These are phyloP conservation scores for Grigorovia transvaalensis DNA, from an alignment of 805 yeast species.

Conservation along the genomic window DNA sequence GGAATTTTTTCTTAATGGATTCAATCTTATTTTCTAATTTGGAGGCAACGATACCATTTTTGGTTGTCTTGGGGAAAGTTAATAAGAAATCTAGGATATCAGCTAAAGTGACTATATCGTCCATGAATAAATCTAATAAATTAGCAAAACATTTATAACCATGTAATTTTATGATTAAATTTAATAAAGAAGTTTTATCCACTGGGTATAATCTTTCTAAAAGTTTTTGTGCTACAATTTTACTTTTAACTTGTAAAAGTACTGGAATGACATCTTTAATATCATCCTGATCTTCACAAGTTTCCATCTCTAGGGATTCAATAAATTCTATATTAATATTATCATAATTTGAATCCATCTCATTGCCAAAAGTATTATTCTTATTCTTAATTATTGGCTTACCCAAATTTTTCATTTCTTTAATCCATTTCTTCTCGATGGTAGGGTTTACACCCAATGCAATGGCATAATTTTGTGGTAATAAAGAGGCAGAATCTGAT, in stretches of 20 bases:
- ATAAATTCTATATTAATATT: conserved; percentile 58
- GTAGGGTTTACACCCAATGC: conserved; percentile 69
- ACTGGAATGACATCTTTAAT: conserved; percentile 75
- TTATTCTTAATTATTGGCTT: conserved; percentile 37
- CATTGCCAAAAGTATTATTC: not conserved
- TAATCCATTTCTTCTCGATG: conserved; percentile 64
- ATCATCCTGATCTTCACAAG: conserved; percentile 40
- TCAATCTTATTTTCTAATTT: conserved; percentile 56
- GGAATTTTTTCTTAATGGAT: conserved; percentile 19
- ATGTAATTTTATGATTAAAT: conserved; percentile 62
- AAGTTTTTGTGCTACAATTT: conserved; percentile 50
- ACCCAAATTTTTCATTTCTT: conserved; percentile 41
- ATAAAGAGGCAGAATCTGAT: conserved; percentile 75
- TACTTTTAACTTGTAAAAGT: conserved; percentile 66
- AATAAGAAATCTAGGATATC: conserved; percentile 48
- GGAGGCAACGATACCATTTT: conserved; percentile 65
- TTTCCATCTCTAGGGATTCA: conserved; percentile 42
- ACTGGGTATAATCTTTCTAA: conserved; percentile 51
- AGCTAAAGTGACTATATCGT: conserved; percentile 30
- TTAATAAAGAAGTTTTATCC: conserved; percentile 35
- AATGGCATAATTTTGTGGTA: conserved; percentile 75
- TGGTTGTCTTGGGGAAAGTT: conserved; percentile 62
- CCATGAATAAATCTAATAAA: conserved; percentile 35
- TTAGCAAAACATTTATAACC: conserved; percentile 75
- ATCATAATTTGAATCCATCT: conserved; percentile 27